phyloP scores from a whole-genome alignment of 371 early-diverging fungal species.

The Mortierella sp. region DNA sequence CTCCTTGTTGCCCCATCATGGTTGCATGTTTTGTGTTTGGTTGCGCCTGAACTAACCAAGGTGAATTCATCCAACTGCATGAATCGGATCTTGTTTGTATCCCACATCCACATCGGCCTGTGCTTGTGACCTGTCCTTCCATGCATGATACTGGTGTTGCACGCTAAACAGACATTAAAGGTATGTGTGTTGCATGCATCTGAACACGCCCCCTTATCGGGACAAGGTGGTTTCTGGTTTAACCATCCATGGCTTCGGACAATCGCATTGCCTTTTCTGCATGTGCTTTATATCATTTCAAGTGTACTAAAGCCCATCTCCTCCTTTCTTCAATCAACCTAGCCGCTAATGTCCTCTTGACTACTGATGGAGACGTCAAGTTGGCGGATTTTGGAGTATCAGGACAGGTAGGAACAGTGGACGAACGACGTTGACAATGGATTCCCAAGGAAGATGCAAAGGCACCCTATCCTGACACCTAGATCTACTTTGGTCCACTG shows the following conservation, averaged over 20 bases:
- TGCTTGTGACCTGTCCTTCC: background rate
- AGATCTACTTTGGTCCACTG: background rate
- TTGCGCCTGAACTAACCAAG: background rate
- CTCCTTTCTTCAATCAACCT: conserved; percentile 5
- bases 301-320: too few relatives aligned
- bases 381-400: conserved; percentile 98
- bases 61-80: conserved; percentile 1
- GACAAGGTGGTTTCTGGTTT: too few relatives aligned
- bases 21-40: too few relatives aligned
- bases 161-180: conserved; percentile 25
- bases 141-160: background rate
- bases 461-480: background rate
- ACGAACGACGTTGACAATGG: background rate
- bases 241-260: background rate
- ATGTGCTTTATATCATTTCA: too few relatives aligned
- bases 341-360: conserved; percentile 90
- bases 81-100: background rate
- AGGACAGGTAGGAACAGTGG: conserved; percentile 72
- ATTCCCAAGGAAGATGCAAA: background rate
- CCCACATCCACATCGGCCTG: background rate
- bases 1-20: too few relatives aligned
- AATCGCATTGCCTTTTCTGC: background rate
- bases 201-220: too few relatives aligned
- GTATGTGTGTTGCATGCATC: conserved; percentile 12
- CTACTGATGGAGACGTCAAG: conserved; percentile 87